phyloP scores from a whole-genome alignment of 1,284 basidiomycete species.

The Trametes polyzona region DNA sequence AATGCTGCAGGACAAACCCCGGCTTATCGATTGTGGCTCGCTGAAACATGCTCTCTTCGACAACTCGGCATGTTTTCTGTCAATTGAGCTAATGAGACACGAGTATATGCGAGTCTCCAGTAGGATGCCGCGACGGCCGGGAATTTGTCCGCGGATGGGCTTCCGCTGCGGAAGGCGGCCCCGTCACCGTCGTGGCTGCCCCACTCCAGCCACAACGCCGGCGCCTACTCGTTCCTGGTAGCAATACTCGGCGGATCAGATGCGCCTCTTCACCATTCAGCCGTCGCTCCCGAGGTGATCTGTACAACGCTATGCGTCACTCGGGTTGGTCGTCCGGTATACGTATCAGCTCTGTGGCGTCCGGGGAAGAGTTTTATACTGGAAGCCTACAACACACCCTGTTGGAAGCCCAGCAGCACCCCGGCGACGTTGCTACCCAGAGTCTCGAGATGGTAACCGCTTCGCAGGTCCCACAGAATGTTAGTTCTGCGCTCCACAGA shows the following conservation, averaged over 20 bases:
- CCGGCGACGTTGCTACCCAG: constrained; percentile 34
- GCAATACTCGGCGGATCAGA: constrained; percentile 5
- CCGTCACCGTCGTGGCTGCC: neutral
- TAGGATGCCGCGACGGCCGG: neutral
- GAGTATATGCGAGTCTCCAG: neutral
- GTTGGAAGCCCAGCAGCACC: constrained; percentile 31
- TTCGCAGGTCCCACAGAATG: constrained; percentile 6
- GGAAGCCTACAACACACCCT: constrained; percentile 1
- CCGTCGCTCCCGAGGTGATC: neutral
- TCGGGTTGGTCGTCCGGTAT: neutral
- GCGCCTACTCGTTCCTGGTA: constrained; percentile 14
- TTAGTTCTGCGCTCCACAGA: neutral
- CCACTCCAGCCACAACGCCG: constrained; percentile 18
- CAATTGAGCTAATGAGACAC: neutral
- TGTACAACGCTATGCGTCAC: neutral
- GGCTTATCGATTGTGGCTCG: neutral
- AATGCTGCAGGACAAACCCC: neutral
- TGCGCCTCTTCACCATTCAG: neutral
- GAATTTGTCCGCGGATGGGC: neutral
- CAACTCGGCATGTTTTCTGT: neutral
- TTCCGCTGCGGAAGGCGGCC: neutral
- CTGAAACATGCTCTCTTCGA: constrained; percentile 4
- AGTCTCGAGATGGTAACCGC: constrained; percentile 35
- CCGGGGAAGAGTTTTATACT: neutral
- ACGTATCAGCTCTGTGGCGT: neutral